Evolutionary conservation across 2,329 filamentous ascomycete genomes (phyloP).

Genomic region (Pyrenochaeta sp.): DNA sequence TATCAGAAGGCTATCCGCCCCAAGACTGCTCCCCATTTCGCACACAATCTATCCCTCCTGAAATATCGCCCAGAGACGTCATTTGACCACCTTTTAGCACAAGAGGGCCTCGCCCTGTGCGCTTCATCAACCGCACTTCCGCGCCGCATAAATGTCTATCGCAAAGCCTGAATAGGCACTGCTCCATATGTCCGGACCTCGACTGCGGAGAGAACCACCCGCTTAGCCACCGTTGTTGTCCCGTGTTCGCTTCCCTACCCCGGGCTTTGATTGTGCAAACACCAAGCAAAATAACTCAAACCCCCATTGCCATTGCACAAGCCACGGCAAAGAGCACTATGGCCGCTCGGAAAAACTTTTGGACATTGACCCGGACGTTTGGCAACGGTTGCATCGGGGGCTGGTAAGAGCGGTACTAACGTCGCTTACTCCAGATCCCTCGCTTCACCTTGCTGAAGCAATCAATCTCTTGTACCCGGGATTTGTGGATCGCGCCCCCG

Average conservation of each 20-base stretch:
- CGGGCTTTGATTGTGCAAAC: no score
- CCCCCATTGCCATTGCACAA: neutral
- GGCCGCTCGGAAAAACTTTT: neutral
- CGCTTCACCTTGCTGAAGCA: slow-evolving; percentile 12
- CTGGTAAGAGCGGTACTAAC: neutral
- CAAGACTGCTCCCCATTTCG: slow-evolving; percentile 44
- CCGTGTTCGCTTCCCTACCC: neutral
- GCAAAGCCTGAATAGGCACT: slow-evolving; percentile 28
- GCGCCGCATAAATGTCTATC: slow-evolving; percentile 46
- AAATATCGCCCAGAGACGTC: slow-evolving; percentile 46
- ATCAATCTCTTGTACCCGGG: slow-evolving; percentile 16
- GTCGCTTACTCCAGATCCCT: slow-evolving; percentile 6
- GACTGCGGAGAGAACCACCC: neutral
- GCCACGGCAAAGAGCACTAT: neutral
- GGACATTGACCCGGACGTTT: slow-evolving; percentile 1
- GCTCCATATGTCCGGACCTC: neutral
- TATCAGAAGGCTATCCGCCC: slow-evolving; percentile 47
- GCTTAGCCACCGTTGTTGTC: neutral
- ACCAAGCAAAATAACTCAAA: no score
- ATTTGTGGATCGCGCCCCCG: slow-evolving; percentile 11
- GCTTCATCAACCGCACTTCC: slow-evolving; percentile 41
- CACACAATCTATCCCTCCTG: slow-evolving; percentile 31
- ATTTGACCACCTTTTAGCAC: slow-evolving; percentile 38
- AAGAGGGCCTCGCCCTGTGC: slow-evolving; percentile 35
- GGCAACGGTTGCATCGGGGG: slow-evolving; percentile 8